Evolutionary conservation across 176 grass and related monocot species (phyloP).

Genomic region (Guadua angustifolia): DNA sequence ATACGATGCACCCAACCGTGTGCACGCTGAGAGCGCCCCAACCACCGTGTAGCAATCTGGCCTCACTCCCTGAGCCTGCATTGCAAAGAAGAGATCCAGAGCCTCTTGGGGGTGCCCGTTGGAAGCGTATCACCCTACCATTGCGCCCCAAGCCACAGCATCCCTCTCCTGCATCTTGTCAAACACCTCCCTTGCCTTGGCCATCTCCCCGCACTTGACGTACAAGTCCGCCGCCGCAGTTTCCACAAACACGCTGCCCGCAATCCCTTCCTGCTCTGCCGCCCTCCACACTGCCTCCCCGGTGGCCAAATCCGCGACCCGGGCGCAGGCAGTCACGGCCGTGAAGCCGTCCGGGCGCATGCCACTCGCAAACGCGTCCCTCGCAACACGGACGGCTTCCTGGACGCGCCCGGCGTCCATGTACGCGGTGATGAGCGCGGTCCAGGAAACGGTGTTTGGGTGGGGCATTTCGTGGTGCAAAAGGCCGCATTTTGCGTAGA

Average conservation of each 20-base stretch:
- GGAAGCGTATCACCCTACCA: conserved; percentile 74
- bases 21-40: conserved; percentile 61
- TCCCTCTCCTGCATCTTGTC: conserved; percentile 58
- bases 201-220: conserved; percentile 62
- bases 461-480: conserved; percentile 44
- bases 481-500: conserved; percentile 57
- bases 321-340: conserved; percentile 54
- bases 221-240: conserved; percentile 64
- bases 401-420: conserved; percentile 32
- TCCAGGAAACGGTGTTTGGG: conserved; percentile 63
- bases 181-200: conserved; percentile 56
- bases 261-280: conserved; percentile 32
- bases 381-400: conserved; percentile 30
- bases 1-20: conserved; percentile 60
- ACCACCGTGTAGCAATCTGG: conserved; percentile 60
- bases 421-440: conserved; percentile 67
- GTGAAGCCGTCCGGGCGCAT: conserved; percentile 61
- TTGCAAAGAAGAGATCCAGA: conserved; percentile 59
- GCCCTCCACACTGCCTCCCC: conserved; percentile 52
- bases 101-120: conserved; percentile 59
- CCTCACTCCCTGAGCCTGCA: conserved; percentile 45
- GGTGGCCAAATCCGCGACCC: conserved; percentile 39
- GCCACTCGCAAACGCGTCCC: conserved; percentile 32
- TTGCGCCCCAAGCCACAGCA: conserved; percentile 58
- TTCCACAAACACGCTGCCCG: conserved; percentile 46